phyloP scores from a whole-genome alignment of 768 basidiomycete species.

The Kwoniella bestiolae region DNA sequence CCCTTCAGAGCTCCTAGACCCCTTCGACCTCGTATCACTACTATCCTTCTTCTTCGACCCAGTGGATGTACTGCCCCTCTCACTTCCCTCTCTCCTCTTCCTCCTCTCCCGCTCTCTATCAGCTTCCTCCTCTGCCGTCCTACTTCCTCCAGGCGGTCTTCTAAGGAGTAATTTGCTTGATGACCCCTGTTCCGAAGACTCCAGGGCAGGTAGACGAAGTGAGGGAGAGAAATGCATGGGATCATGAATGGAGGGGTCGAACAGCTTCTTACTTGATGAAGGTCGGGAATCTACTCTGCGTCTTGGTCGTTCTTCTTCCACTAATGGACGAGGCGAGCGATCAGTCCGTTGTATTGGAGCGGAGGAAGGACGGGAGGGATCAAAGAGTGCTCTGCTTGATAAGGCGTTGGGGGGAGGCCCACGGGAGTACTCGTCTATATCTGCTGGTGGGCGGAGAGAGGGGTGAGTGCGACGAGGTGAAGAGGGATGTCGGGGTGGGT shows the following conservation, averaged over 20 bases:
- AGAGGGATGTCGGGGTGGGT: constrained; percentile 10
- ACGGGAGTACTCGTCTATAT: constrained; percentile 23
- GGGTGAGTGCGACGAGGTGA: constrained; percentile 9
- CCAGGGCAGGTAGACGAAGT: constrained; percentile 12
- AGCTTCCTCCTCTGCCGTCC: constrained; percentile 49
- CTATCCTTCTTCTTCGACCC: constrained; percentile 36
- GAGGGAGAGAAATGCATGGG: constrained; percentile 73
- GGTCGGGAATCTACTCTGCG: constrained; percentile 6
- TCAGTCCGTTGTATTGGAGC: constrained; percentile 3
- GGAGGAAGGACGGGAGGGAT: constrained; percentile 18
- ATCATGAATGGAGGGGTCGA: constrained; percentile 85
- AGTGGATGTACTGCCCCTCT: constrained; percentile 41
- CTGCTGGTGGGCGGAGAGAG: constrained; percentile 12
- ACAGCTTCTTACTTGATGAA: constrained; percentile 42
- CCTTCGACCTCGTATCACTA: constrained; percentile 41
- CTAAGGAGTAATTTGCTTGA: constrained; percentile 17
- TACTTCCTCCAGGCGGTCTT: constrained; percentile 14
- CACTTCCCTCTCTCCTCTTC: constrained; percentile 56
- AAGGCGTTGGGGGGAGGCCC: constrained; percentile 9
- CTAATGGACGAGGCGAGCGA: constrained; percentile 8
- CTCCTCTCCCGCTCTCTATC: constrained; percentile 55
- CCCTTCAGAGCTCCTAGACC: constrained; percentile 55
- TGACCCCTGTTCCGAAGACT: constrained; percentile 8
- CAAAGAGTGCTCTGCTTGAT: constrained; percentile 67
- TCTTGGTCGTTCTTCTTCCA: constrained; percentile 14